These are phyloP conservation scores for Bocquillonia castaneifolia DNA, from an alignment of 441 rosid genomes.

Conservation along the genomic window DNA sequence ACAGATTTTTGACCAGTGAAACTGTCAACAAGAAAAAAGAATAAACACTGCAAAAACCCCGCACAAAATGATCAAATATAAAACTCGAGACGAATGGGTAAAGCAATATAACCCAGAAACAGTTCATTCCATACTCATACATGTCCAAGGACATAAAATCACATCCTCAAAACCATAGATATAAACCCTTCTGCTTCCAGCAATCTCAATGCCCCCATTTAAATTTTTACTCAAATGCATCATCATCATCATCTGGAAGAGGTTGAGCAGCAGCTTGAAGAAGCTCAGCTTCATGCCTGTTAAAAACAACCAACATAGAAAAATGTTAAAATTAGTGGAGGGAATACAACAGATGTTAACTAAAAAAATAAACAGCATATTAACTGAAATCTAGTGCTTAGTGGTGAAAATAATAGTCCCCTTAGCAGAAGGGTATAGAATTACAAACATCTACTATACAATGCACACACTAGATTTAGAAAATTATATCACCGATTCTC, in stretches of 20 bases:
- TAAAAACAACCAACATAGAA: neutral
- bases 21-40: conserved; percentile 4
- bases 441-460: too few relatives aligned
- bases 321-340: neutral
- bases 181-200: conserved; percentile 6
- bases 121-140: conserved; percentile 19
- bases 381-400: too few relatives aligned
- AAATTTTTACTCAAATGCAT: conserved; percentile 46
- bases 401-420: too few relatives aligned
- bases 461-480: too few relatives aligned
- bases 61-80: conserved; percentile 13
- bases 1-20: neutral
- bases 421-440: too few relatives aligned
- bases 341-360: neutral
- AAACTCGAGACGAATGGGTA: conserved; percentile 10
- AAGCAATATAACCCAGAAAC: conserved; percentile 18
- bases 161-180: conserved; percentile 27
- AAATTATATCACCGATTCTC: too few relatives aligned
- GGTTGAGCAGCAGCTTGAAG: conserved; percentile 63
- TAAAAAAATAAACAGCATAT: too few relatives aligned
- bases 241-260: conserved; percentile 74
- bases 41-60: conserved; percentile 14
- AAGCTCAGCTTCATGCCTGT: conserved; percentile 74
- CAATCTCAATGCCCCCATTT: neutral
- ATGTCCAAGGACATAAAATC: conserved; percentile 19